A percentile compares a stretch with the other conserved stretches of the same genome.
Conservation (phyloP, 345 rosid genomes). For the Acer campestre region DNA sequence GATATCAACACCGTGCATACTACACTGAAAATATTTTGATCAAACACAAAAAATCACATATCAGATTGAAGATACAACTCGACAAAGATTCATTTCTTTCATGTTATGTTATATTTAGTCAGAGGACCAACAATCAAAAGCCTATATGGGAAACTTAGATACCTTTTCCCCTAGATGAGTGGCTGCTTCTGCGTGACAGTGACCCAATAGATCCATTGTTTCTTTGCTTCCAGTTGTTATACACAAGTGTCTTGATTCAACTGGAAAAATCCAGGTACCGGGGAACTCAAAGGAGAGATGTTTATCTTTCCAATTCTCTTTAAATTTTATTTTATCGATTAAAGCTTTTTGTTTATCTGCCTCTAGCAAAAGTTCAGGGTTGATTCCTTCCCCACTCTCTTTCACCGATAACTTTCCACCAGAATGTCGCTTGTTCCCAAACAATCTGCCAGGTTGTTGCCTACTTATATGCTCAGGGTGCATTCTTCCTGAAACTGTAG, state of each 20-base stretch:
- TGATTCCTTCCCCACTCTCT: conserved; percentile 28
- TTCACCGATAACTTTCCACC: conserved; percentile 21
- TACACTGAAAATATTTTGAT: conserved; percentile 21
- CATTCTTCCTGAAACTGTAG: conserved; percentile 37
- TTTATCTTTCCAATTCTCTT: conserved; percentile 18
- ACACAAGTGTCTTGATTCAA: conserved; percentile 45
- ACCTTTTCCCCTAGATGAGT: conserved; percentile 46
- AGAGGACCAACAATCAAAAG: neutral
- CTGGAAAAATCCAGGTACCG: conserved; percentile 76
- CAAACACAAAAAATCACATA: neutral
- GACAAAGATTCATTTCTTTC: neutral
- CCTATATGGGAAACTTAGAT: conserved; percentile 10
- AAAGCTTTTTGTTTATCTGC: conserved; percentile 28
- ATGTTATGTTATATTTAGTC: neutral
- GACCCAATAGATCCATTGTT: conserved; percentile 37
- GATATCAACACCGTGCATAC: neutral
- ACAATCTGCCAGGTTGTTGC: conserved; percentile 28
- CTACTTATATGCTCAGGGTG: conserved; percentile 22
- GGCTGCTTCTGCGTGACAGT: conserved; percentile 22
- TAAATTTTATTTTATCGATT: conserved; percentile 13
- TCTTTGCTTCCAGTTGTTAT: conserved; percentile 48
- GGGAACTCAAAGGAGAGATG: conserved; percentile 29
- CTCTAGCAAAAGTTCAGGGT: conserved; percentile 26
- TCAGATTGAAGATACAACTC: neutral
- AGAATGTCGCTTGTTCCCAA: conserved; percentile 30